Evolutionary conservation across 169 alveolate genomes (phyloP).

Genomic region (Plasmodium coatneyi): DNA sequence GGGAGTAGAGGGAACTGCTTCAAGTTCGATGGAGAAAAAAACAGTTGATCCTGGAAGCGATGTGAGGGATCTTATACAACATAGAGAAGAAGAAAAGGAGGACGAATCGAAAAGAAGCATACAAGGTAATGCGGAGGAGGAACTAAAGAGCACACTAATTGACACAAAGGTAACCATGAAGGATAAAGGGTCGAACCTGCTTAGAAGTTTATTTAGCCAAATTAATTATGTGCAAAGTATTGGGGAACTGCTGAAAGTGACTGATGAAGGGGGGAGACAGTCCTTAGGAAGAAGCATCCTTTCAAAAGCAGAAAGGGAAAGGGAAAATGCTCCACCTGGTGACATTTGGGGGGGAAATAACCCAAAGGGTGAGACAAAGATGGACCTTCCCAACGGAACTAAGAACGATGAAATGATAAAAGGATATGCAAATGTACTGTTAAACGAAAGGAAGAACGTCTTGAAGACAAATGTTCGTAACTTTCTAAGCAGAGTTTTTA

Average conservation of each 20-base stretch:
- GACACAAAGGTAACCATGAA: neutral
- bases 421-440: neutral
- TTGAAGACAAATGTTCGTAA: neutral
- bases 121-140: neutral
- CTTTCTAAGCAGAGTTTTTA: slow-evolving; percentile 26
- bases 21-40: neutral
- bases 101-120: neutral
- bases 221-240: neutral
- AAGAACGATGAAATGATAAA: slow-evolving; percentile 11
- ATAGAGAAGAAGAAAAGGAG: neutral
- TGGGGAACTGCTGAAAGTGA: neutral
- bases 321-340: neutral
- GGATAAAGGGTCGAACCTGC: neutral
- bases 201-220: neutral
- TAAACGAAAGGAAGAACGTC: neutral
- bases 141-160: neutral
- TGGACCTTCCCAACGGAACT: neutral
- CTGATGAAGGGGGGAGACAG: neutral
- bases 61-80: neutral
- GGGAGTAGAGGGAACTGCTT: neutral
- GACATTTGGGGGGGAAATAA: neutral
- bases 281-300: neutral
- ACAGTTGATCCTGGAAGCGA: neutral
- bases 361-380: neutral
- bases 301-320: neutral